Percentiles rank a stretch among this genome's conserved stretches.
Conservation (phyloP, 306 rosid species). For the Begonia fuchsioides region DNA sequence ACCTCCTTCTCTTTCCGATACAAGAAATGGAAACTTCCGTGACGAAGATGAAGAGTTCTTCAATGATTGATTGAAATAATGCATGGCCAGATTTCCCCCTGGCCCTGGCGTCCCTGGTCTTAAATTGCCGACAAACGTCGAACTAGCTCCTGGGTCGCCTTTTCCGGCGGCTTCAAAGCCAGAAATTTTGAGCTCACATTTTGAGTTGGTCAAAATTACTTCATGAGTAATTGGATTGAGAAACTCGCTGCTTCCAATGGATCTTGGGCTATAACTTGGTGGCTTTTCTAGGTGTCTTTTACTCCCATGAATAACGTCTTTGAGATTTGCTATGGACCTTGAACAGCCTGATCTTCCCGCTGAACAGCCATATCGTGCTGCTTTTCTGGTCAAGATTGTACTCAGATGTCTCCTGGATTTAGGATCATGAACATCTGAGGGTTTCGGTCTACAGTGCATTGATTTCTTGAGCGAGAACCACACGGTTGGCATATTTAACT, state of each 20-base stretch:
- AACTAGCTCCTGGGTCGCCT: conserved; percentile 15
- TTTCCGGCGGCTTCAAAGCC: conserved; percentile 38
- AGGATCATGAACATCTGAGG: conserved; percentile 79
- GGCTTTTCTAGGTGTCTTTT: conserved; percentile 69
- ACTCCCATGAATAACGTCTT: conserved; percentile 89
- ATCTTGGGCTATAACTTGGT: conserved; percentile 82
- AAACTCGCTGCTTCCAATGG: too few species aligned
- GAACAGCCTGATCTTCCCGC: conserved; percentile 70
- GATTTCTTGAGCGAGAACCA: conserved; percentile 81
- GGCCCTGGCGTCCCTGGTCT: conserved; percentile 89
- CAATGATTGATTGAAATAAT: conserved; percentile 46
- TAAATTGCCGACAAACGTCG: conserved; percentile 54
- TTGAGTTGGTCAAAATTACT: conserved; percentile 70
- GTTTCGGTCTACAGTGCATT: conserved; percentile 74
- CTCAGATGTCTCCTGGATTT: conserved; percentile 47
- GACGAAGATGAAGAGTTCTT: conserved; percentile 45
- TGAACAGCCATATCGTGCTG: conserved; percentile 57
- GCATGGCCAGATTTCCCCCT: conserved; percentile 53
- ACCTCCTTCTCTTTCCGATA: conserved; percentile 41
- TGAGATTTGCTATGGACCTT: conserved; percentile 82
- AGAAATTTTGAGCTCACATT: conserved; percentile 79
- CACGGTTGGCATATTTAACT: conserved; percentile 54
- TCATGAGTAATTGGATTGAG: too few species aligned
- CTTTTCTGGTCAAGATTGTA: conserved; percentile 61
- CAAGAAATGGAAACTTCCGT: conserved; percentile 42